Conservation (phyloP, 1,139 yeast species). For the Kurtzmaniella natalensis region DNA sequence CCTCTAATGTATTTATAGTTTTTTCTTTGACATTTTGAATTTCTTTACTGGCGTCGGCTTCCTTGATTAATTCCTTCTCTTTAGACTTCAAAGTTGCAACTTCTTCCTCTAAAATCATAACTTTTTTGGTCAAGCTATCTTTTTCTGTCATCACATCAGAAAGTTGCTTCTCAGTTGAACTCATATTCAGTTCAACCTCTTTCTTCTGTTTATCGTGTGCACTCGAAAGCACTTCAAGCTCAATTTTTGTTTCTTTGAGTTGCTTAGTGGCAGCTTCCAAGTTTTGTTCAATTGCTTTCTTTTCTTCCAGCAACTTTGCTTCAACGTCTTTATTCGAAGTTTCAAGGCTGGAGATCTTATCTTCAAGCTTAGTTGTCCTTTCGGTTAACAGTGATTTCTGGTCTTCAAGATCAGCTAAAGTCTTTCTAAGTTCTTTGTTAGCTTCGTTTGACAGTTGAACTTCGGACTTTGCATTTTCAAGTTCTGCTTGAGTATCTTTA, state of each 20-base stretch:
- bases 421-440: neutral
- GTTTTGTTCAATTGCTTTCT: slow-evolving; percentile 4
- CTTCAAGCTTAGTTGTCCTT: slow-evolving; percentile 3
- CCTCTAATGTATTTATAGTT: neutral
- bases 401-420: slow-evolving; percentile 6
- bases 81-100: slow-evolving; percentile 16
- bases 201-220: neutral
- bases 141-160: neutral
- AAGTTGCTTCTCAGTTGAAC: neutral
- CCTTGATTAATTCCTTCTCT: slow-evolving; percentile 37
- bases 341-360: slow-evolving; percentile 8
- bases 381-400: neutral
- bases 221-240: neutral
- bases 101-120: neutral
- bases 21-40: neutral
- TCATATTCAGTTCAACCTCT: neutral
- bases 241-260: neutral
- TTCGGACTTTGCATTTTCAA: neutral
- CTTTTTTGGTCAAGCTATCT: neutral
- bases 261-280: slow-evolving; percentile 3
- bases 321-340: slow-evolving; percentile 7
- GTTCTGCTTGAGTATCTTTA: neutral
- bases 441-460: neutral
- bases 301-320: slow-evolving; percentile 3
- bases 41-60: neutral